Conservation (phyloP, 108 stramenopile species). For the Chaetoceros muelleri region DNA sequence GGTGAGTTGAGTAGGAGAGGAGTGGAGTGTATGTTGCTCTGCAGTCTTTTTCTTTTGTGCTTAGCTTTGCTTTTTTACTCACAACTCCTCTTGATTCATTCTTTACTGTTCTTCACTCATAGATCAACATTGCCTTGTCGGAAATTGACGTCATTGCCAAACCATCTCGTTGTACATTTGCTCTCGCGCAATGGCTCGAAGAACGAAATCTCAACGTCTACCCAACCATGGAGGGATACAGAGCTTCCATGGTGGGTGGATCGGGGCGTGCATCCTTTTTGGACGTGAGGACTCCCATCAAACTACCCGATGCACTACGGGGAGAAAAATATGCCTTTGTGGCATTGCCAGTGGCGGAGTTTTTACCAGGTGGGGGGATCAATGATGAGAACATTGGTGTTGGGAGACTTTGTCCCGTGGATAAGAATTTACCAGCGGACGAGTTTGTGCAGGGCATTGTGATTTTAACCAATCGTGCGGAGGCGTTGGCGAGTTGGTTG, state of each 20-base stretch:
- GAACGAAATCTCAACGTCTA: constrained; percentile 78
- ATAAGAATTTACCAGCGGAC: constrained; percentile 52
- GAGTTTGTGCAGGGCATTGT: constrained; percentile 89
- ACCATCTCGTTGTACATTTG: constrained; percentile 86
- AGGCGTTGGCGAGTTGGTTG: constrained; percentile 86
- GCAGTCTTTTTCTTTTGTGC: too few relatives aligned
- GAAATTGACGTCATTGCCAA: constrained; percentile 71
- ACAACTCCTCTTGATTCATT: background rate
- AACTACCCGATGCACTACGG: constrained; percentile 86
- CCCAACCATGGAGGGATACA: constrained; percentile 82
- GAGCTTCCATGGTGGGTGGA: constrained; percentile 43
- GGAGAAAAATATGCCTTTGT: constrained; percentile 97
- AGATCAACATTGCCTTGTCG: constrained; percentile 74
- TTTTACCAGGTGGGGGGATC: constrained; percentile 71
- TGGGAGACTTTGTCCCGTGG: constrained; percentile 66
- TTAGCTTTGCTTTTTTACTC: background rate
- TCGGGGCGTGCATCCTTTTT: constrained; percentile 52
- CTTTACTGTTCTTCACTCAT: background rate
- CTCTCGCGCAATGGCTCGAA: constrained; percentile 86
- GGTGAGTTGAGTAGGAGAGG: constrained; percentile 36
- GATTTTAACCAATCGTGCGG: constrained; percentile 73
- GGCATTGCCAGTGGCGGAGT: constrained; percentile 80
- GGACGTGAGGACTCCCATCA: constrained; percentile 81
- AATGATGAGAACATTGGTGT: constrained; percentile 69
- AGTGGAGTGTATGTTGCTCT: too few relatives aligned